These are phyloP conservation scores for Aegilops speltoides DNA, from an alignment of 176 grass and related monocot genomes.

Conservation along the genomic window DNA sequence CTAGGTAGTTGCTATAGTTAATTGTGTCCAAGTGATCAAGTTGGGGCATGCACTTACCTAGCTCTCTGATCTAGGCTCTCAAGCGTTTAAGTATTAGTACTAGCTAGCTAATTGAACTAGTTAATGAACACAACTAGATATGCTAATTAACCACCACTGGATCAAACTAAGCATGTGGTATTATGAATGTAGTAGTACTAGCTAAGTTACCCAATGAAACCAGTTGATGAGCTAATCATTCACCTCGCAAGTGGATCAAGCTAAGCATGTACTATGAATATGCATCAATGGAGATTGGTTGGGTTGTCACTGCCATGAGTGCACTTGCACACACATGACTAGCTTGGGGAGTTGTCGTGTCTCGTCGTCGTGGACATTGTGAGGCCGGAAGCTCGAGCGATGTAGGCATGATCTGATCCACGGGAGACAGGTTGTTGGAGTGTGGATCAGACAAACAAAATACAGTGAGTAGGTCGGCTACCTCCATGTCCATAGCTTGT, in stretches of 20 bases:
- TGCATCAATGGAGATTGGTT: background rate
- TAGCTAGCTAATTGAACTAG: background rate
- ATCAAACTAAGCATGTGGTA: background rate
- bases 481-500: background rate
- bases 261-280: background rate
- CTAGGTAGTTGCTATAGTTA: background rate
- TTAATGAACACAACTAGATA: background rate
- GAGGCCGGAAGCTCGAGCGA: background rate
- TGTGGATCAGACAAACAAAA: slow-evolving; percentile 27
- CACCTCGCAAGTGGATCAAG: too few relatives aligned
- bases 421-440: slow-evolving; percentile 35
- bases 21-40: background rate
- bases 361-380: background rate
- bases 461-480: background rate
- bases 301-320: slow-evolving; percentile 22
- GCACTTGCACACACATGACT: too few relatives aligned
- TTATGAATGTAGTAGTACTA: background rate
- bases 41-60: background rate
- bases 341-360: slow-evolving; percentile 1
- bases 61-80: background rate
- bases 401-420: slow-evolving; percentile 23
- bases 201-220: background rate
- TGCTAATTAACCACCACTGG: background rate
- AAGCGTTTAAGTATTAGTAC: too few relatives aligned
- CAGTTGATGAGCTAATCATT: too few relatives aligned